A percentile compares a stretch with the other conserved stretches of the same genome.
Evolutionary conservation across 345 rosid genomes (phyloP).

Genomic region (Populus alba): DNA sequence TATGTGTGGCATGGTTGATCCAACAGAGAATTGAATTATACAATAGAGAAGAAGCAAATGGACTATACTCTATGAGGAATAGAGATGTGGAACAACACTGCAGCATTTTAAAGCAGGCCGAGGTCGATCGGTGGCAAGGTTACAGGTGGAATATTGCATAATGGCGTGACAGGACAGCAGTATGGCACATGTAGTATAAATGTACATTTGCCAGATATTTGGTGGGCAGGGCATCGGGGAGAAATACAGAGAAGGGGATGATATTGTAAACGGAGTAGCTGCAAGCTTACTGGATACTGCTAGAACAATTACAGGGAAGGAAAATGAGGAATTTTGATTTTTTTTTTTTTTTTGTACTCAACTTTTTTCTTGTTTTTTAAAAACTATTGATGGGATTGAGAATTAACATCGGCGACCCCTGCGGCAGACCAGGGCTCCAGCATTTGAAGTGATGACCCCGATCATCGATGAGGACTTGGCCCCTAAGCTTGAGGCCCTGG

Average conservation of each 20-base stretch:
- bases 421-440: conserved; percentile 31
- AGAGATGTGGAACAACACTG: conserved; percentile 35
- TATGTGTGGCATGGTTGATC: not conserved
- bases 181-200: conserved; percentile 1
- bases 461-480: conserved; percentile 32
- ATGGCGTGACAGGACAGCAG: conserved; percentile 2
- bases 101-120: conserved; percentile 34
- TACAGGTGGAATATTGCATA: conserved; percentile 30
- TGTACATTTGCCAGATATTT: conserved; percentile 41
- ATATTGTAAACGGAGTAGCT: not conserved
- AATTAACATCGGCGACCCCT: conserved; percentile 51
- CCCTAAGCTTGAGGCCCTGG: conserved; percentile 28
- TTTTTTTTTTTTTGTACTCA: not conserved
- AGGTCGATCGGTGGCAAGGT: conserved; percentile 32
- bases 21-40: not conserved
- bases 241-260: conserved; percentile 3
- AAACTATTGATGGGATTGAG: conserved; percentile 4
- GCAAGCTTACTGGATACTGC: conserved; percentile 2
- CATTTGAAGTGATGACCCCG: conserved; percentile 18
- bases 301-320: not conserved
- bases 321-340: not conserved
- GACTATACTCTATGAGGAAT: conserved; percentile 5
- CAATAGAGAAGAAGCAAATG: not conserved
- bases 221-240: not conserved
- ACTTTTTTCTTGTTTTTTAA: not conserved